Evolutionary conservation across 805 yeast species (phyloP), one percentile per base, ranked within the genome.

Genomic region (Schwanniomyces pseudopolymorphus): DNA sequence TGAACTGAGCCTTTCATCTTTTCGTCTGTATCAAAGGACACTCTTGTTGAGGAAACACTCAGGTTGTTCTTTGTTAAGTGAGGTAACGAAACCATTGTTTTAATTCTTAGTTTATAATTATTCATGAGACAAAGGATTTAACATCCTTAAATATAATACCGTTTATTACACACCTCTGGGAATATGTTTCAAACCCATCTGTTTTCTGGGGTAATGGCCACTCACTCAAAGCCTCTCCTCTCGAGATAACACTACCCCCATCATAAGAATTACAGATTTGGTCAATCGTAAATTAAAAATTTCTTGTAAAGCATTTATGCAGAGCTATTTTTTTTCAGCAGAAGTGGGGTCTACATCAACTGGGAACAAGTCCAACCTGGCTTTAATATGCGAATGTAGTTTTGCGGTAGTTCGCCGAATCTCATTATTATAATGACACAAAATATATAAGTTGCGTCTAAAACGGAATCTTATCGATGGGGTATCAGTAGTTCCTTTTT

Each of bases 1-100:
- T 39, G 35, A 16, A 39, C 33, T 26, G 33, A 2, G 17, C 42
- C 42, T 27, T 39, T 39, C 42, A 39, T 39, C 24, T 39, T 39
- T 26, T 28, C 42, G n/a, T 39, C 35, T 10, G n/a, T 21, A 7
- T 33, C 20, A 20, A 20, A 36, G 3, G 39, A 36, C 14, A 36
- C 11, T 21, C 39, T 36, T 11, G 22, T 6, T 5, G 25, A 36
- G 8, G 8, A 31, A 31, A 31, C 20, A 14, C 10, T n/a, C 35
- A 14, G 35, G 9, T 31, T 31, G 6, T 31, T 31, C 20, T 31
- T n/a, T 31, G 35, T 31, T 14, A 31, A 31, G 19, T 31, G 19
- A 31, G 13, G 20, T 3, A 14, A 6, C 16, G 35, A 31, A 4
- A 6, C 20, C 35, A 31, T 31, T 31, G 35, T 31, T 31, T 26